Conservation (phyloP, 768 basidiomycete species). For the Boletus speciosus region DNA sequence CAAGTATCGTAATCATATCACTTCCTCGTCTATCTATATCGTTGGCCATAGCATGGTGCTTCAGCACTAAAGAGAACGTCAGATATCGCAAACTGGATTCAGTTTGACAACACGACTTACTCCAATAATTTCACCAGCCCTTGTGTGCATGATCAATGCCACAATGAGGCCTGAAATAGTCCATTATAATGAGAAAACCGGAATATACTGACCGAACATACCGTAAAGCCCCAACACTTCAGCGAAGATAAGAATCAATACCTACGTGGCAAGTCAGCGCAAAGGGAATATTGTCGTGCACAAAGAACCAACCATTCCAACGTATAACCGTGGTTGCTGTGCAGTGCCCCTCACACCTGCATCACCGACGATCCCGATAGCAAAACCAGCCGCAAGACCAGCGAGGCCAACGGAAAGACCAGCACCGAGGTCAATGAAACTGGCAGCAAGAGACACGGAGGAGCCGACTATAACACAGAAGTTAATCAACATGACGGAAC, state of each 20-base stretch:
- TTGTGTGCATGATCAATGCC: slow-evolving; percentile 93
- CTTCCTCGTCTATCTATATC: slow-evolving; percentile 8
- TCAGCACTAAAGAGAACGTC: slow-evolving; percentile 25
- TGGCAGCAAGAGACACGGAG: slow-evolving; percentile 87
- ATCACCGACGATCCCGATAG: slow-evolving; percentile 98
- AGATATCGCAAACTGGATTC: background rate
- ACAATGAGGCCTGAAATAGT: slow-evolving; percentile 68
- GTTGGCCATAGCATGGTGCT: background rate
- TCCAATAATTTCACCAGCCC: slow-evolving; percentile 34
- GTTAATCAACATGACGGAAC: background rate
- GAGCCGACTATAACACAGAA: slow-evolving; percentile 48
- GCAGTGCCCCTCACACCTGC: slow-evolving; percentile 98
- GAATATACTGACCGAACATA: slow-evolving; percentile 18
- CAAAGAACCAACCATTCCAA: slow-evolving; percentile 72
- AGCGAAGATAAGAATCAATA: slow-evolving; percentile 96
- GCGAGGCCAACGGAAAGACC: slow-evolving; percentile 91
- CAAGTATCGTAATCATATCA: slow-evolving; percentile 4
- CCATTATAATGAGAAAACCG: background rate
- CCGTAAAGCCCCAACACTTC: slow-evolving; percentile 94
- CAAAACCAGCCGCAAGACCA: slow-evolving; percentile 95
- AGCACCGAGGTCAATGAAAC: slow-evolving; percentile 91
- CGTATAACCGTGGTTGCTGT: slow-evolving; percentile 91
- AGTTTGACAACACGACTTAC: slow-evolving; percentile 3
- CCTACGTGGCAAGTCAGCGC: slow-evolving; percentile 41
- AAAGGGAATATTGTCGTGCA: background rate